Base-by-base conservation (phyloP, 2,329 filamentous ascomycete species). In the Ophiostoma australiae region DNA sequence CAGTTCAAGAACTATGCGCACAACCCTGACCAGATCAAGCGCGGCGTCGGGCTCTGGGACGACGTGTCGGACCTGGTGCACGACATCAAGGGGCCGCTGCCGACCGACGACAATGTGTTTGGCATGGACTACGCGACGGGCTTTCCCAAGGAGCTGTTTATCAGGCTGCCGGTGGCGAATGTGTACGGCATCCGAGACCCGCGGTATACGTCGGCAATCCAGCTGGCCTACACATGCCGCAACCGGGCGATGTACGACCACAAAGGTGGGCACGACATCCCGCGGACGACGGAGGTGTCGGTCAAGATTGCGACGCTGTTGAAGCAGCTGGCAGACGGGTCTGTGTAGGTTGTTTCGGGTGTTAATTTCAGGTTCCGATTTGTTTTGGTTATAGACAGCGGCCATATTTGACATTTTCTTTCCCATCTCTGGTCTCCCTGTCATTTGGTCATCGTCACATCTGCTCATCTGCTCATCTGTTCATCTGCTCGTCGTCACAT, bases 251-350 rank as follows among this genome's bases (percentile, higher is more conserved):
- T 77, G 73, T 81, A 77, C 72, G 79, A 81, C 68, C 79, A 80
- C 63, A 75, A 77, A 3, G 79, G 80, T 4, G 80, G 80, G 0
- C 80, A 81, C 71, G 80, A 81, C 44, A 79, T 81, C 27, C 79
- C 79, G n/a, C 73, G 79, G 72, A 76, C 77, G 65, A 79, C 76
- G 0, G 76, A 75, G 8, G 78, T 79, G 48, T 79, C 78, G 1
- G 35, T 74, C n/a, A 74, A 44, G 35, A 77, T 80, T 37, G 79
- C 78, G 0, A 74, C 70, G 58, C 61, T 80, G 72, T 35, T 80
- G n/a, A 71, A 72, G 73, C 71, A 75, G 70, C 67, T 79, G 58
- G 72, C 58, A 1, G 58, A 63, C 13, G 35, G 27, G 15, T 17
- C 4, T 8, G 44, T 48, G 6, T 48, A 48, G 44, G 44, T 39